Percentiles rank a stretch among this genome's conserved stretches.
Evolutionary conservation across 2,329 filamentous ascomycete species (phyloP).

Genomic region (Penicillium sp.): DNA sequence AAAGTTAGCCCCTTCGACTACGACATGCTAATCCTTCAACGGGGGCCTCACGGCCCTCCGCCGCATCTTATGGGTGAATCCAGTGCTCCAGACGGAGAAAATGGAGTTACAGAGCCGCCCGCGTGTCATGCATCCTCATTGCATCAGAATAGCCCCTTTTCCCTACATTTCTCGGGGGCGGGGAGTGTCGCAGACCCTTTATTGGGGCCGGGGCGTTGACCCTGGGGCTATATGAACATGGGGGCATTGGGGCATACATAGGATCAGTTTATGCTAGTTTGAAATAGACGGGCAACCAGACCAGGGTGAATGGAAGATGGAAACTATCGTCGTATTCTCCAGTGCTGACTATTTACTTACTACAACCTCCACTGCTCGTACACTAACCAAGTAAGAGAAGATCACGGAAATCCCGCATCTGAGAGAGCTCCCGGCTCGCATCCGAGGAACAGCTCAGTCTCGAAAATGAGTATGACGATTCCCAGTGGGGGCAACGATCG

Average conservation of each 20-base stretch:
- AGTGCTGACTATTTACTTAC: neutral
- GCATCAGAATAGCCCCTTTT: neutral
- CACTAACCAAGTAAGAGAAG: neutral
- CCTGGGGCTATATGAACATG: neutral
- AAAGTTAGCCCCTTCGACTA: neutral
- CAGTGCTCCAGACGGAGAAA: neutral
- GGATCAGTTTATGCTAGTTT: no score
- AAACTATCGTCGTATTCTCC: neutral
- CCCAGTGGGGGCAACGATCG: slow-evolving; percentile 3
- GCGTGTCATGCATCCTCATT: neutral
- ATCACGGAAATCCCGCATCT: neutral
- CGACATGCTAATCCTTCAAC: neutral
- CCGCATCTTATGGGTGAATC: neutral
- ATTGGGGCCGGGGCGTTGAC: neutral
- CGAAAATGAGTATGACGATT: slow-evolving; percentile 5
- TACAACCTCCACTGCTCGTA: neutral
- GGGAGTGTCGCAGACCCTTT: neutral
- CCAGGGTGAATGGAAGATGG: no score
- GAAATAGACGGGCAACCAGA: no score
- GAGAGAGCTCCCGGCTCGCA: neutral
- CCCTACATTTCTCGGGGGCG: neutral
- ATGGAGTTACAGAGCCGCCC: neutral
- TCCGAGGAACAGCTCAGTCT: slow-evolving; percentile 2
- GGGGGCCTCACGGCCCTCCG: neutral
- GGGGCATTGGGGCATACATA: no score